Base-by-base conservation (phyloP, 2,329 filamentous ascomycete species). In the Fusarium protoensiforme region DNA sequence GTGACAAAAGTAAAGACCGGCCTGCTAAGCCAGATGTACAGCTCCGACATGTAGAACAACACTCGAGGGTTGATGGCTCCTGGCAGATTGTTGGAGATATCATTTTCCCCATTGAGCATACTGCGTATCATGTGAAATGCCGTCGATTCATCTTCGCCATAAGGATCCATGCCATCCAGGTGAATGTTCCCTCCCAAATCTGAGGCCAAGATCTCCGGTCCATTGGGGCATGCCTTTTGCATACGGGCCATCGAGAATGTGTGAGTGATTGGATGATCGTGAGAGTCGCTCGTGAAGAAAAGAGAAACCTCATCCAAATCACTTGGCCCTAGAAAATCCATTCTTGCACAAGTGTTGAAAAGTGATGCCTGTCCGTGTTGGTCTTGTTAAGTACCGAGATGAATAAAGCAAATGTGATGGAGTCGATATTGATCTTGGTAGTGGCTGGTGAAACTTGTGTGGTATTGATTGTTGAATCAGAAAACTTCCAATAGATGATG, bases 11-110 rank as follows among this genome's bases (percentile, higher is more conserved):
- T 27, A 33, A 38, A 14, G 11, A 9, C 7, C 7, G 72, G 68
- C 6, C 29, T 27, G 5, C 68, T 64, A 11, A 77, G 39, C 48
- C 59, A 71, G 35, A 63, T 24, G 33, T 68, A 61, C 2, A 73
- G 29, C 13, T 71, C 65, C 3, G 35, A 41, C 22, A 74, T 60
- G 46, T 74, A 74, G 33, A 68, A 76, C 2, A 77, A 20, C 29
- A 69, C 16, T 5, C 58, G 57, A 22, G 75, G 58, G 11, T 53
- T 64, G 18, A 57, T 51, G 63, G 48, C 5, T 41, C n/a, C 3
- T 46, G 5, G 16, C 3, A 9, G 8, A 46, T 3, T 7, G 5
- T 5, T 9, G 41, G 10, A 27, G 22, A 57, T 4, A 3, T 36
- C n/a, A 7, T 35, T 4, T 5, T 67, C 39, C 8, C 73, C 64